Evolutionary conservation across 306 rosid genomes (phyloP).

Genomic region (Astragalus glycyphyllos): DNA sequence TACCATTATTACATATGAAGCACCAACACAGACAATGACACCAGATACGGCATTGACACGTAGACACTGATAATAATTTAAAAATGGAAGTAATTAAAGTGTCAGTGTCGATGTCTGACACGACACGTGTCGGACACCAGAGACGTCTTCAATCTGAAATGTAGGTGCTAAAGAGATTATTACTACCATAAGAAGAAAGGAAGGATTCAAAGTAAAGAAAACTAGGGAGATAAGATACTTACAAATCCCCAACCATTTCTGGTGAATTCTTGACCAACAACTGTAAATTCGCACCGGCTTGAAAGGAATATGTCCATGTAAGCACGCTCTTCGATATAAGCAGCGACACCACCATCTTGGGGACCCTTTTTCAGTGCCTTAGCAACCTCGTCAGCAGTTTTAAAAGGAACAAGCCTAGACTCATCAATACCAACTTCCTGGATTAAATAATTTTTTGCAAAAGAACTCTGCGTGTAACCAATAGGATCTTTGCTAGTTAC

Average conservation of each 20-base stretch:
- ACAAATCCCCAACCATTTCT: conserved; percentile 98
- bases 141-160: too few relatives aligned
- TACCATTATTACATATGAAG: neutral
- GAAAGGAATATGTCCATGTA: conserved; percentile 88
- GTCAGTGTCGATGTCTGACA: too few relatives aligned
- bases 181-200: neutral
- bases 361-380: conserved; percentile 79
- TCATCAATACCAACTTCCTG: conserved; percentile 62
- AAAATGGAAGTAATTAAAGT: too few relatives aligned
- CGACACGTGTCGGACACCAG: too few relatives aligned
- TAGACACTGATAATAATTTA: too few relatives aligned
- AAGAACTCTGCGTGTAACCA: conserved; percentile 82
- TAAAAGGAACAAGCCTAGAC: conserved; percentile 79
- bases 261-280: conserved; percentile 92
- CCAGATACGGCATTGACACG: too few relatives aligned
- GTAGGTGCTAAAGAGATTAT: too few relatives aligned
- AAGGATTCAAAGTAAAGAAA: conserved; percentile 1
- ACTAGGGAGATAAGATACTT: conserved; percentile 53
- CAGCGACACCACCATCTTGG: conserved; percentile 74
- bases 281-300: conserved; percentile 69
- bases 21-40: too few relatives aligned
- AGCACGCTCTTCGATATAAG: conserved; percentile 83
- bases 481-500: conserved; percentile 64
- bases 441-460: conserved; percentile 59
- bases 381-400: conserved; percentile 60